These are phyloP conservation scores for Pulicaria dysenterica DNA, from an alignment of 129 eudicot species.

Conservation along the genomic window DNA sequence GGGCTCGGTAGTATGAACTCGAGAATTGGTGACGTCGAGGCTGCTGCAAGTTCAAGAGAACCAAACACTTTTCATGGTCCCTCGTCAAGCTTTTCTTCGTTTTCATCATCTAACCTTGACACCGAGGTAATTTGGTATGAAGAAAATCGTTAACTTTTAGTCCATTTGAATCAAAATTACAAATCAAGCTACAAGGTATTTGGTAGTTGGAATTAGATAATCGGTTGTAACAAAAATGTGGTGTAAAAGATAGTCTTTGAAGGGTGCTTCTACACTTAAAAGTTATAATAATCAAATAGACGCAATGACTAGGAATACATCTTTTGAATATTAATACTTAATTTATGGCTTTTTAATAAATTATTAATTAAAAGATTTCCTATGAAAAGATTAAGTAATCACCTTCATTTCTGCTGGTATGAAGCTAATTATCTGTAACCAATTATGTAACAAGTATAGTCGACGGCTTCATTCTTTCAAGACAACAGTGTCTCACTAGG, in stretches of 20 bases:
- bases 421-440: background rate
- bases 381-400: too few relatives aligned
- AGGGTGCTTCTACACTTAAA: too few relatives aligned
- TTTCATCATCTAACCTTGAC: slow-evolving; percentile 80
- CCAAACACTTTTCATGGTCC: slow-evolving; percentile 39
- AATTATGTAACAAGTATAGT: slow-evolving; percentile 44
- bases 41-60: slow-evolving; percentile 25
- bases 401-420: background rate
- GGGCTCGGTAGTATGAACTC: slow-evolving; percentile 68
- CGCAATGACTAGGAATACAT: too few relatives aligned
- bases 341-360: too few relatives aligned
- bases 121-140: slow-evolving; percentile 55
- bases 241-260: too few relatives aligned
- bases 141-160: background rate
- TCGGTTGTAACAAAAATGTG: too few relatives aligned
- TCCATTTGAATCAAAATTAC: background rate
- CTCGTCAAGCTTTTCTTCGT: slow-evolving; percentile 74
- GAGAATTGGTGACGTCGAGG: slow-evolving; percentile 42
- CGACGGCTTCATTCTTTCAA: slow-evolving; percentile 71
- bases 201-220: too few relatives aligned
- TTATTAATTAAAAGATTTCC: too few relatives aligned
- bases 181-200: too few relatives aligned
- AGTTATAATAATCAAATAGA: too few relatives aligned
- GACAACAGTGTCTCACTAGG: slow-evolving; percentile 79
- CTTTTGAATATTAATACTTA: too few relatives aligned